These are phyloP conservation scores for Limtongozyma cylindracea DNA, from an alignment of 805 yeast genomes.

Conservation along the genomic window DNA sequence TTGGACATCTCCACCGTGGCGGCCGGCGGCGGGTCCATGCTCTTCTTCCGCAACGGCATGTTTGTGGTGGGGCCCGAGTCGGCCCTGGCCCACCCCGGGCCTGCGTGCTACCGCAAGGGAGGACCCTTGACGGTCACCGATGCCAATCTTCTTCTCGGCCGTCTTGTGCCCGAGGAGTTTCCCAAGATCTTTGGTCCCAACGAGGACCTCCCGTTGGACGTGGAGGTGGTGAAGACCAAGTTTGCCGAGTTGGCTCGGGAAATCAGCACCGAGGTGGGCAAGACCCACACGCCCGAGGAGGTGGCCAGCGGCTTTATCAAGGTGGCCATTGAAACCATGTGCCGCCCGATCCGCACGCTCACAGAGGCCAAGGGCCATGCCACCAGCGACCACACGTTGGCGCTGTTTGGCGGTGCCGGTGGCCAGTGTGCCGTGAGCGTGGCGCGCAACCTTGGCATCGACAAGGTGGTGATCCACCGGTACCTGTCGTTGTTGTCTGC, in stretches of 20 bases:
- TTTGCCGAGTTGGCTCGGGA: slow-evolving; percentile 2
- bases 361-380: slow-evolving; percentile 70
- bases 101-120: slow-evolving; percentile 65
- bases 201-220: slow-evolving; percentile 47
- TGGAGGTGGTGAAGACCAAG: slow-evolving; percentile 2
- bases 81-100: slow-evolving; percentile 78
- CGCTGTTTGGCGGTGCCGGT: slow-evolving; percentile 85
- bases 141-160: slow-evolving; percentile 51
- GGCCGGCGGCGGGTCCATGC: slow-evolving; percentile 62
- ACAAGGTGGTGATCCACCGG: slow-evolving; percentile 46
- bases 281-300: slow-evolving; percentile 25
- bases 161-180: slow-evolving; percentile 48
- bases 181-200: slow-evolving; percentile 70
- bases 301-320: slow-evolving; percentile 63
- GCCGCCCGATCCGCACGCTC: slow-evolving; percentile 66
- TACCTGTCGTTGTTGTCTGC: slow-evolving; percentile 73
- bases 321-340: slow-evolving; percentile 77
- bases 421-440: slow-evolving; percentile 75
- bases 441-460: slow-evolving; percentile 45
- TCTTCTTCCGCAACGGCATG: slow-evolving; percentile 10
- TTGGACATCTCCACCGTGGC: slow-evolving; percentile 64
- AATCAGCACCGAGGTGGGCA: slow-evolving; percentile 2
- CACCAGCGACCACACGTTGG: slow-evolving; percentile 39
- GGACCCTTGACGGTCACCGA: slow-evolving; percentile 75
- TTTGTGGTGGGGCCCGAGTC: slow-evolving; percentile 74